Evolutionary conservation across 352 stramenopile genomes (phyloP), one percentile per base, ranked within the genome.

Genomic region (Globisporangium apiculatum): DNA sequence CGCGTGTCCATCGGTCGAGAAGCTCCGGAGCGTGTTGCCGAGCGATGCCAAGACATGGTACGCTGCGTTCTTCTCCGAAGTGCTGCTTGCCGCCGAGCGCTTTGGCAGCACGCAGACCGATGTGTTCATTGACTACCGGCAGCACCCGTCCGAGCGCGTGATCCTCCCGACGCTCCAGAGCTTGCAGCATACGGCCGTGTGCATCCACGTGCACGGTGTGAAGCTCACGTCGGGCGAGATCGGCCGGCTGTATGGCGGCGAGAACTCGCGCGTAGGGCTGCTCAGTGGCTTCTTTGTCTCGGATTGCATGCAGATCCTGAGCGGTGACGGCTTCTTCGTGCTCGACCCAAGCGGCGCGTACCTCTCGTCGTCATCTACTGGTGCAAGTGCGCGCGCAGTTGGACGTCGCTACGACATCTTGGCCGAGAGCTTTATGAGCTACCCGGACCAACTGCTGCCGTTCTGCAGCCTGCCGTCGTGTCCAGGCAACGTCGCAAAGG

Each of bases 291-390:
- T 92, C 56, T 67, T 75, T 15, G 71, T 76, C n/a, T 79, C 77
- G 5, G 79, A 92, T 40, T 92, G 79, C 58, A 75, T 90, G 62
- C 83, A 92, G 57, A 86, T 92, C 62, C 60, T 92, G 6, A 89
- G 76, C 54, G 83, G 78, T 35, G 71, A 84, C n/a, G 67, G 67
- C 0, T 89, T 90, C 51, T 92, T 88, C 52, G 68, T 92, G 45
- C 58, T 92, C n/a, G 83, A 92, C 60, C 83, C 83, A 12, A 83
- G 63, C 31, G 75, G 73, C n/a, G 56, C 55, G 18, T 85, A 82
- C 54, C 46, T 86, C 7, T 51, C 72, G 4, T 12, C 45, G 45
- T 49, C 45, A 15, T 35, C 15, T 4, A 24, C 52, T 55, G 43
- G 38, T 2, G 43, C 53, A 7, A 14, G 48, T 31, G 47, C 49